phyloP scores from a whole-genome alignment of 78 protist species.

The Guillardia theta region DNA sequence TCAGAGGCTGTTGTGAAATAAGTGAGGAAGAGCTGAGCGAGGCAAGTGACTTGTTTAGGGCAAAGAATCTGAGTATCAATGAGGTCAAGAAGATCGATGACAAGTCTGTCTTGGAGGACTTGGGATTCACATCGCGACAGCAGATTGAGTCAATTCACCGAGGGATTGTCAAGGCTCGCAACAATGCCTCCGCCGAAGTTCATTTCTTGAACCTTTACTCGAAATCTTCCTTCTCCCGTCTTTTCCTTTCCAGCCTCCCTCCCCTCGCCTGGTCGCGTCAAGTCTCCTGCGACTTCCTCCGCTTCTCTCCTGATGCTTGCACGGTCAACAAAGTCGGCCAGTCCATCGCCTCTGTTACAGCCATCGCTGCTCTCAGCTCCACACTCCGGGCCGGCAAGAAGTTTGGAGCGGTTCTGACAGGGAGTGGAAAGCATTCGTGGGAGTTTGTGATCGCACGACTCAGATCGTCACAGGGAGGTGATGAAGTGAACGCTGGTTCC shows the following conservation, averaged over 20 bases:
- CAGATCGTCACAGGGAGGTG: background rate
- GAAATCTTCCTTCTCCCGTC: background rate
- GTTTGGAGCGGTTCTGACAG: background rate
- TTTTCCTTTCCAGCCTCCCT: background rate
- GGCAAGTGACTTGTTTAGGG: too few species aligned
- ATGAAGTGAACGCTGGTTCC: background rate
- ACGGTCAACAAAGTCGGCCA: too few species aligned
- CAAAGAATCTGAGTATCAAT: too few species aligned
- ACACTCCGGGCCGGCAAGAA: background rate
- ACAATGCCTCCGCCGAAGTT: background rate
- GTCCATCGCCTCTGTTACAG: too few species aligned
- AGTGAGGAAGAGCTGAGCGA: too few species aligned
- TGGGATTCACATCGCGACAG: too few species aligned
- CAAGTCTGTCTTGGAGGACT: too few species aligned
- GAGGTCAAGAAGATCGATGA: too few species aligned
- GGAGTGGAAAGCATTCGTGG: background rate
- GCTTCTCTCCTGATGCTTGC: too few species aligned
- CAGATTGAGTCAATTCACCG: too few species aligned
- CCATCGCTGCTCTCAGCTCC: background rate
- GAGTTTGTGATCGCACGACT: background rate
- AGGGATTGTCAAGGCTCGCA: background rate
- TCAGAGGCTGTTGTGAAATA: too few species aligned
- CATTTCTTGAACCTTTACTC: background rate
- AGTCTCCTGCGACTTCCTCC: too few species aligned
- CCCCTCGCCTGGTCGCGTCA: background rate